Base-by-base conservation (phyloP, 139 green algal genomes). In the Picochlorum sp. region DNA sequence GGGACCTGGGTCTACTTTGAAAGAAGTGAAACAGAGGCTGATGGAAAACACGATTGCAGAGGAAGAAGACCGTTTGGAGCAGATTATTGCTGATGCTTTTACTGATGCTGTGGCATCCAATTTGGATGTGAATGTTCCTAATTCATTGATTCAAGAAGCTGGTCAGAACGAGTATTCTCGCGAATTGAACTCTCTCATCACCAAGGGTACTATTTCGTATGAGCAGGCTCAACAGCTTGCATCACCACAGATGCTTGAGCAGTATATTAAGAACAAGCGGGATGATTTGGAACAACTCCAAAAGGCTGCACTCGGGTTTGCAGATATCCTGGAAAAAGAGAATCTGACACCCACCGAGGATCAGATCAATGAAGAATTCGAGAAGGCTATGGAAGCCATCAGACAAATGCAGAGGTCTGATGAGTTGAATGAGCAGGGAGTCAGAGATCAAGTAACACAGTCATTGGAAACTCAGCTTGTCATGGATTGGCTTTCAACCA, bases 221-320 rank as follows among this genome's bases (percentile, higher is more conserved):
- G 64, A 85, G 56, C 23, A 71, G 41, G 62, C 74, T n/a, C 44
- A 75, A 60, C 62, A 81, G 73, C 72, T 85, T 60, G 73, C 76
- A 32, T 78, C 62, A 41, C 62, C 41, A 18, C 44, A 76, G 21
- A 44, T 73, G 37, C 14, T 61, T 2, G 21, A n/a, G 13, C 23
- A 61, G 9, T 78, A 67, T 28, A 51, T 71, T 34, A 6, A 38
- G 20, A 62, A 46, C 20, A 58, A 69, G 51, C 37, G 47, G 10
- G 60, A 73, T 5, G 41, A 72, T 32, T 56, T 84, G 47, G 54
- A 61, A 45, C 10, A 63, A 13, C 54, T 73, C 46, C 41, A 74
- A 50, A 68, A 57, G 15, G 32, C 58, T 16, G 41, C 58, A 28
- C 44, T 83, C 38, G 76, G 56, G 26, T 60, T 82, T 11, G 51